These are phyloP conservation scores for Claviceps purpurea DNA, from an alignment of 2,329 filamentous ascomycete species.

Conservation along the genomic window DNA sequence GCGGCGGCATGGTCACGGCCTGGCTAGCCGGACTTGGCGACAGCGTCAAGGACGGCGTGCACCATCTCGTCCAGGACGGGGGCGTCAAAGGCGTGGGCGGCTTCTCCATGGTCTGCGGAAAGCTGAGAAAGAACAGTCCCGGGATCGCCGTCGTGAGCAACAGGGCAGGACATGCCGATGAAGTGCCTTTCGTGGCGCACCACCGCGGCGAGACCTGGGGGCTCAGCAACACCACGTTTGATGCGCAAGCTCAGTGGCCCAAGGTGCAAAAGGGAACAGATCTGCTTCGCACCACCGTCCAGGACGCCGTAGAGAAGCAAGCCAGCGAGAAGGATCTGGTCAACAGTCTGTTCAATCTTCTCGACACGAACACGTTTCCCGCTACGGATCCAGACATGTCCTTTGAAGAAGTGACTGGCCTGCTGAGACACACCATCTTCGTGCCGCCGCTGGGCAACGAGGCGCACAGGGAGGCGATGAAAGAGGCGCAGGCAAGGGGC, in stretches of 20 bases:
- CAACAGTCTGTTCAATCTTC: slow-evolving; percentile 36
- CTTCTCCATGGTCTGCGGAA: slow-evolving; percentile 53
- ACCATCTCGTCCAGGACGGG: slow-evolving; percentile 35
- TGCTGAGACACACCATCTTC: slow-evolving; percentile 47
- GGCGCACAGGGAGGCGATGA: slow-evolving; percentile 30
- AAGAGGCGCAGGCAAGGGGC: slow-evolving; percentile 24
- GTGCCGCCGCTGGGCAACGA: slow-evolving; percentile 43
- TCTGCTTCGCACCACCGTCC: slow-evolving; percentile 29
- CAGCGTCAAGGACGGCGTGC: slow-evolving; percentile 36
- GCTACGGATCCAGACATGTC: slow-evolving; percentile 23
- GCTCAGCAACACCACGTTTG: slow-evolving; percentile 49
- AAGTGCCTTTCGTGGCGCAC: slow-evolving; percentile 46
- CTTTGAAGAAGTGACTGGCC: slow-evolving; percentile 39
- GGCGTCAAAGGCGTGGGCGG: slow-evolving; percentile 49
- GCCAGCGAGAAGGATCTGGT: slow-evolving; percentile 34
- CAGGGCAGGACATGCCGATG: slow-evolving; percentile 23
- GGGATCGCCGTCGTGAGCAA: not conserved
- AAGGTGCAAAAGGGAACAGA: slow-evolving; percentile 43
- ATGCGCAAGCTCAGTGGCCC: slow-evolving; percentile 41
- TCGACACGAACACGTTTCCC: slow-evolving; percentile 46
- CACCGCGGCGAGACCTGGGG: slow-evolving; percentile 39
- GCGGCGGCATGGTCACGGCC: slow-evolving; percentile 50
- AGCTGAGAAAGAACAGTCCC: slow-evolving; percentile 34
- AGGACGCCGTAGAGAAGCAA: slow-evolving; percentile 23
- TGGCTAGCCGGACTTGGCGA: slow-evolving; percentile 40